These are phyloP conservation scores for Beauveria varroae DNA, from an alignment of 2,329 filamentous ascomycete species.

Conservation along the genomic window DNA sequence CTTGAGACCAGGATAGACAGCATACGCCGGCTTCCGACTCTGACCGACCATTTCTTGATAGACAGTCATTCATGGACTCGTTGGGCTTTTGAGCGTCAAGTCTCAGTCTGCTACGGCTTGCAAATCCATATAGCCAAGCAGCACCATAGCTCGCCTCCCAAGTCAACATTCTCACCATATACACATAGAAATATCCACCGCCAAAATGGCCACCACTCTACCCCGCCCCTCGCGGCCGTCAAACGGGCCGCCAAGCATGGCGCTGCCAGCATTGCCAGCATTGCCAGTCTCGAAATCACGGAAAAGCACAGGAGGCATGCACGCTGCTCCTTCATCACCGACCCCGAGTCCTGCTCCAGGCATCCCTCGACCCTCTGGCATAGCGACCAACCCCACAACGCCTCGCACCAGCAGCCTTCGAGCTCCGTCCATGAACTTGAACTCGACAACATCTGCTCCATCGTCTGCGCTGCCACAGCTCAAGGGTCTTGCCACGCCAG, in stretches of 20 bases:
- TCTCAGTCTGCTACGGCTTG: not conserved
- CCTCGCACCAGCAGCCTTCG: conserved; percentile 49
- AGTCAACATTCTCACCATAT: conserved; percentile 7
- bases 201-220: conserved; percentile 50
- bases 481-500: conserved; percentile 41
- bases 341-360: not conserved
- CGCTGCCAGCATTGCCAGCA: conserved; percentile 68
- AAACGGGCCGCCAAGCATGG: conserved; percentile 61
- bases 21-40: not conserved
- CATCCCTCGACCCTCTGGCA: conserved; percentile 9
- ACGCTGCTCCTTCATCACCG: conserved; percentile 24
- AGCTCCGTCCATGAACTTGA: conserved; percentile 47
- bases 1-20: not conserved
- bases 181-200: not conserved
- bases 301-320: conserved; percentile 50
- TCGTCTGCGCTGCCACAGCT: conserved; percentile 48
- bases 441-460: conserved; percentile 46
- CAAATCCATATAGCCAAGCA: not conserved
- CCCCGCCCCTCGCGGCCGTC: conserved; percentile 61
- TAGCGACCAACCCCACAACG: conserved; percentile 37
- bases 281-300: conserved; percentile 67
- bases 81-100: not conserved
- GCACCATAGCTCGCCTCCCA: not conserved
- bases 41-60: not conserved
- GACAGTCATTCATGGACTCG: conserved; percentile 5